Percentiles rank a stretch among this genome's conserved stretches.
Evolutionary conservation across 805 yeast genomes (phyloP).

Genomic region (Yarrowia hollandica): DNA sequence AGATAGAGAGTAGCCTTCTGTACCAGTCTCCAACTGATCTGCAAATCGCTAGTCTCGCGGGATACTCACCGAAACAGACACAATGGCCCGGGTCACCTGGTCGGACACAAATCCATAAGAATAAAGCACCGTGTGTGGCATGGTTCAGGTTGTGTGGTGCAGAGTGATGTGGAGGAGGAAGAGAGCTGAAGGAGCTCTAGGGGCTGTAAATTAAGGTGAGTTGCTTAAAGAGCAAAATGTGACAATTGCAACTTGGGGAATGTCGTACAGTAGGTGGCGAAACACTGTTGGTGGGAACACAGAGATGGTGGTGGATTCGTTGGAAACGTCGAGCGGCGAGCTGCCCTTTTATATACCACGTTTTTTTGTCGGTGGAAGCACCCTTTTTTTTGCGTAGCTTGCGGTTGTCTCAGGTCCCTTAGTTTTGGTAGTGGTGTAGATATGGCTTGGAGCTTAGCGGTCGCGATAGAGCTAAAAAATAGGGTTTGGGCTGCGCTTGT

Average conservation of each 20-base stretch:
- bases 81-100: constrained; percentile 24
- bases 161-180: not conserved
- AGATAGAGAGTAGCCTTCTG: too few species aligned
- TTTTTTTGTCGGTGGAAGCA: not conserved
- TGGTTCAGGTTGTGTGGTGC: not conserved
- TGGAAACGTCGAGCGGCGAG: too few species aligned
- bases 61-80: constrained; percentile 24
- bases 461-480: constrained; percentile 9
- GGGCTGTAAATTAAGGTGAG: not conserved
- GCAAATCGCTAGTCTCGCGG: too few species aligned
- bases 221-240: constrained; percentile 4
- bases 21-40: too few species aligned
- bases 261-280: too few species aligned
- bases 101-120: constrained; percentile 22
- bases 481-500: constrained; percentile 7
- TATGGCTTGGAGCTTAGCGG: constrained; percentile 16
- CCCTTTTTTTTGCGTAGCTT: not conserved
- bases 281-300: too few species aligned
- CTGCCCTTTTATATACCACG: not conserved
- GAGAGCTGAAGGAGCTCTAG: not conserved
- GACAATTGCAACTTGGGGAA: too few species aligned
- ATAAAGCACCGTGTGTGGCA: constrained; percentile 23
- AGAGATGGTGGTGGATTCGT: too few species aligned
- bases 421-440: not conserved
- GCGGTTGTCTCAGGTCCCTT: constrained; percentile 26